These are phyloP conservation scores for Apiospora arundinis DNA, from an alignment of 2,329 filamentous ascomycete genomes.

Conservation along the genomic window DNA sequence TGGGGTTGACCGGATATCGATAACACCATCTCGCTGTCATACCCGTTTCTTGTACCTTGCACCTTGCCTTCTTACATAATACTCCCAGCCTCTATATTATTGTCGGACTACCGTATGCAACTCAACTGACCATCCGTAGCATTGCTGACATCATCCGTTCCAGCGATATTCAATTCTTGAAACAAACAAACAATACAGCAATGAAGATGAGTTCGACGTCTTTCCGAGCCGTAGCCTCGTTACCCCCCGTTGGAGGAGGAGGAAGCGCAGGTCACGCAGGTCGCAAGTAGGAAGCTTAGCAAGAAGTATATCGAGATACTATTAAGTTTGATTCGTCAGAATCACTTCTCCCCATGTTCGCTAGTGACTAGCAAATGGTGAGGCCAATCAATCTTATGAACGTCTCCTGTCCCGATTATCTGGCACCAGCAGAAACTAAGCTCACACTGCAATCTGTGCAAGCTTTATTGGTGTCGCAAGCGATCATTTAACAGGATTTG, in stretches of 20 bases:
- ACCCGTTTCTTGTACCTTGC: background rate
- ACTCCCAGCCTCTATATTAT: background rate
- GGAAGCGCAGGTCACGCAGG: constrained; percentile 8
- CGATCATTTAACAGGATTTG: constrained; percentile 4
- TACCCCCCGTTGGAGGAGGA: background rate
- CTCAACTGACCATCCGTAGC: background rate
- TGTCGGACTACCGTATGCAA: background rate
- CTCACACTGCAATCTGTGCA: constrained; percentile 17
- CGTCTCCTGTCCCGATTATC: constrained; percentile 18
- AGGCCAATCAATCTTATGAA: constrained; percentile 4
- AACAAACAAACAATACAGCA: background rate
- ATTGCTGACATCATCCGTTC: constrained; percentile 4
- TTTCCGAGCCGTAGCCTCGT: background rate
- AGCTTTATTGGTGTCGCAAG: constrained; percentile 19
- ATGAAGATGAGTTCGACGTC: background rate
- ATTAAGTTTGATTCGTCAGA: constrained; percentile 21
- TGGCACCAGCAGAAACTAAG: constrained; percentile 4
- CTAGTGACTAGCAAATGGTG: background rate
- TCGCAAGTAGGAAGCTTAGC: background rate
- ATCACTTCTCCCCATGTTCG: background rate
- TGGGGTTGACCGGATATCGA: constrained; percentile 10
- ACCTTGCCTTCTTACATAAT: background rate
- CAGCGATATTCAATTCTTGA: background rate
- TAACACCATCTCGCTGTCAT: background rate
- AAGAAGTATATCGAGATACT: background rate